Evolutionary conservation across 495 filamentous ascomycete genomes (phyloP), one percentile per base, ranked within the genome.

Genomic region (Neurospora tetrasperma): DNA sequence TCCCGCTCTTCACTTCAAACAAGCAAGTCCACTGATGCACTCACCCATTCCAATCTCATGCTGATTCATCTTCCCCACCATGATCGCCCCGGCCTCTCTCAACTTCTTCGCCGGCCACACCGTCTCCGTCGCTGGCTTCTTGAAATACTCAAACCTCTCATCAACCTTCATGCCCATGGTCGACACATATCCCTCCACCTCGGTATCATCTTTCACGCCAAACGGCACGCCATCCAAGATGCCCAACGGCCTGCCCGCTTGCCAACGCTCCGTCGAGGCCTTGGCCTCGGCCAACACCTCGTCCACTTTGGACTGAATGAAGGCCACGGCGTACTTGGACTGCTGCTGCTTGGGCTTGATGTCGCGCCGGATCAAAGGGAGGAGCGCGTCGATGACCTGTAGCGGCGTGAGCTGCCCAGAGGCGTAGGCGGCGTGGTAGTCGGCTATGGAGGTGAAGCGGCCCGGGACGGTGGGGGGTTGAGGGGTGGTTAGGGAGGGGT

Each of bases 31-130:
- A 23, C 62, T 69, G 1, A n/a, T 44, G 41, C 16, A 73, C 75
- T 66, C 43, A 77, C 77, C 78, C 71, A 81, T 81, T 4, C 95
- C 95, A 8, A 96, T 80, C 82, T 98, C 94, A 81, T 98, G 94
- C 95, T 98, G 97, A 48, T 89, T 94, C 39, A 89, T 86, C 82
- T 96, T 97, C 14, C 94, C 95, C 70, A 97, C 79, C 23, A 97
- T 84, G 48, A 98, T 86, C 12, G 90, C 94, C 2, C 95, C 95
- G 0, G 89, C 90, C 66, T 96, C 91, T 75, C 90, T 85, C 83
- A 91, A 88, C 82, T 92, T 88, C 79, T 84, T 85, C 31, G 94
- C 88, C 74, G 91, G 93, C 92, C 93, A 97, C 10, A 85, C 86
- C 3, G 84, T 82, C 39, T 75, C 46, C 16, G 72, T 71, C 20